phyloP scores from a whole-genome alignment of 176 grass and related monocot species.

The Metroxylon sagu region DNA sequence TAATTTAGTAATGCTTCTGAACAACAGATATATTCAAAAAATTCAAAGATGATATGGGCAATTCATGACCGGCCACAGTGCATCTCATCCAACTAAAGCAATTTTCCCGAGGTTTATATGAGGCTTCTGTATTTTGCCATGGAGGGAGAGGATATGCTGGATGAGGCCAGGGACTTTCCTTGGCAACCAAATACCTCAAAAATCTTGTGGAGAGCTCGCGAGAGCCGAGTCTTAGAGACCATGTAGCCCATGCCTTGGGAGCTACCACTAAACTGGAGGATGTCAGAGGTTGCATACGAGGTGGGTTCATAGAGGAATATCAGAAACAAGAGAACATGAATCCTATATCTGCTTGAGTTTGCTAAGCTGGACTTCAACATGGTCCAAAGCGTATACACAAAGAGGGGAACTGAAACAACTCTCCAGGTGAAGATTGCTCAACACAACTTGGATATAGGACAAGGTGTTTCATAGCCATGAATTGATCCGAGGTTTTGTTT shows the following conservation, averaged over 20 bases:
- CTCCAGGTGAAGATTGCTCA: constrained; percentile 9
- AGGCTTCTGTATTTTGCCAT: constrained; percentile 34
- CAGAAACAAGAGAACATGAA: not conserved
- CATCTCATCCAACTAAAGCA: not conserved
- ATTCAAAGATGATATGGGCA: constrained; percentile 12
- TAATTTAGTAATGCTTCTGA: too few species aligned
- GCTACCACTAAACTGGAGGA: constrained; percentile 18
- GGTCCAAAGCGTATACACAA: constrained; percentile 25
- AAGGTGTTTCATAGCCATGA: too few species aligned
- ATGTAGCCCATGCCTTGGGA: not conserved
- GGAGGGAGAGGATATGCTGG: constrained; percentile 16
- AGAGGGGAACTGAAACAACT: constrained; percentile 21
- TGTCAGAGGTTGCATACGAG: constrained; percentile 23
- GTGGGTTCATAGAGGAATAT: constrained; percentile 35
- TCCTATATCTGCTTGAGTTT: constrained; percentile 17
- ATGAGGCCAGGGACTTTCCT: constrained; percentile 19
- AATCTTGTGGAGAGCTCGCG: not conserved
- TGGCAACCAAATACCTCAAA: not conserved
- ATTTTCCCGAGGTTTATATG: constrained; percentile 28
- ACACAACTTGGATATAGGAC: not conserved
- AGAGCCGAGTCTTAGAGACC: not conserved
- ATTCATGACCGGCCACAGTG: not conserved
- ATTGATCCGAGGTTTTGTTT: too few species aligned
- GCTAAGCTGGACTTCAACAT: constrained; percentile 36
- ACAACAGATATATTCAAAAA: constrained; percentile 10